phyloP scores from a whole-genome alignment of 2,329 filamentous ascomycete species.

The Dactylellina haptotyla region DNA sequence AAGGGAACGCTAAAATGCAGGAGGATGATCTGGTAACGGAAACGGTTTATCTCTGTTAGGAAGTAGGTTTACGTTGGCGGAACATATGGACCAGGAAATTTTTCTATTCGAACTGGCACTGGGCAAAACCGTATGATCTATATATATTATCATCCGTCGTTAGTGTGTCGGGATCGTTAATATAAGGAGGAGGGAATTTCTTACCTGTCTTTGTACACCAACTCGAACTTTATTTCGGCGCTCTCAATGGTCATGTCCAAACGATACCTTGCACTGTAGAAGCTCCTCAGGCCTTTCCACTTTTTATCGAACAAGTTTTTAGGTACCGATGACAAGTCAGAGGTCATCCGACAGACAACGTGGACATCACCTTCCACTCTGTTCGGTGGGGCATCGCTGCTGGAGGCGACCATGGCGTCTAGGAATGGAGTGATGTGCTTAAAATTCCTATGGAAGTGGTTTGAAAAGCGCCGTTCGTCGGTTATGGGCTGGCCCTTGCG shows the following conservation, averaged over 20 bases:
- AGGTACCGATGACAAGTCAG: conserved; percentile 37
- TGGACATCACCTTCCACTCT: conserved; percentile 51
- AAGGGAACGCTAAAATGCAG: conserved; percentile 31
- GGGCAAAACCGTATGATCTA: conserved; percentile 47
- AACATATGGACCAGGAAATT: not conserved
- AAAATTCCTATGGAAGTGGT: conserved; percentile 52
- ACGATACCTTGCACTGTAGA: conserved; percentile 50
- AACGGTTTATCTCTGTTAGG: not conserved
- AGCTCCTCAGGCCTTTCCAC: conserved; percentile 47
- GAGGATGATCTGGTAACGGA: not conserved
- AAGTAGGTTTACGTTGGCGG: not conserved
- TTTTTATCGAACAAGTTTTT: conserved; percentile 50
- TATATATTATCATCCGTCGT: too few relatives aligned
- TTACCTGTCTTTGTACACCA: conserved; percentile 51
- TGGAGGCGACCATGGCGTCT: conserved; percentile 53
- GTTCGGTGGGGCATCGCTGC: conserved; percentile 45
- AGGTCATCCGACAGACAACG: conserved; percentile 51
- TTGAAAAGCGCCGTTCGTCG: conserved; percentile 52
- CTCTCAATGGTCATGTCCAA: conserved; percentile 53
- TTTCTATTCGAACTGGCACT: conserved; percentile 45
- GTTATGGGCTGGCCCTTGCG: conserved; percentile 50
- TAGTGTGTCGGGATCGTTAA: too few relatives aligned
- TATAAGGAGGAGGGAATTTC: not conserved
- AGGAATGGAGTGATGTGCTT: conserved; percentile 48
- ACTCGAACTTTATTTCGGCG: conserved; percentile 51